A percentile compares a stretch with the other conserved stretches of the same genome.
phyloP scores from a whole-genome alignment of 495 filamentous ascomycete species.

The Penicillium angulare region DNA sequence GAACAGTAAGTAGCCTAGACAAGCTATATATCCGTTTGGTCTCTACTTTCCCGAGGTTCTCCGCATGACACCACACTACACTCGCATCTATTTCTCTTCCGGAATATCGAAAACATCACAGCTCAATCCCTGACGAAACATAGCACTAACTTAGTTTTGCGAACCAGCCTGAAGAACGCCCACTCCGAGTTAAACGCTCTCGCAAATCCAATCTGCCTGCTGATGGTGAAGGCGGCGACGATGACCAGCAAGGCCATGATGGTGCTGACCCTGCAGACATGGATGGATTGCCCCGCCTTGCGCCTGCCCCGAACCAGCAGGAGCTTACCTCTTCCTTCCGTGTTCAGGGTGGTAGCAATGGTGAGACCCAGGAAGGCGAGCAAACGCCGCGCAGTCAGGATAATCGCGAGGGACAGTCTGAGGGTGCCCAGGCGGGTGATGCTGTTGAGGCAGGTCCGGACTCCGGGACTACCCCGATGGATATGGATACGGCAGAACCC shows the following conservation, averaged over 20 bases:
- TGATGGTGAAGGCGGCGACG: constrained; percentile 26
- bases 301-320: constrained; percentile 42
- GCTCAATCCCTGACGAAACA: too few relatives aligned
- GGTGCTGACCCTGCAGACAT: constrained; percentile 13
- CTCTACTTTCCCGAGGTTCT: not conserved
- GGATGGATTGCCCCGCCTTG: constrained; percentile 33
- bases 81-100: too few relatives aligned
- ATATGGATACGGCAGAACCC: constrained; percentile 2
- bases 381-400: constrained; percentile 27
- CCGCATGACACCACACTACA: too few relatives aligned
- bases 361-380: constrained; percentile 28
- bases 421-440: constrained; percentile 18
- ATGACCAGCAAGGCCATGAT: too few relatives aligned
- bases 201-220: constrained; percentile 44
- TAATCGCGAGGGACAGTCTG: constrained; percentile 17
- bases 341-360: constrained; percentile 30
- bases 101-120: too few relatives aligned
- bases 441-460: too few relatives aligned
- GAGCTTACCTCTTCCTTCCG: constrained; percentile 45
- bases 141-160: constrained; percentile 6
- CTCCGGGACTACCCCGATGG: constrained; percentile 14
- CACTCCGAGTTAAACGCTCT: constrained; percentile 81
- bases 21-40: not conserved
- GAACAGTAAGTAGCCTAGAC: constrained; percentile 33
- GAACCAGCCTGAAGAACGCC: constrained; percentile 80